Conservation (phyloP, 352 stramenopile genomes). For the Globisporangium takayamanum region DNA sequence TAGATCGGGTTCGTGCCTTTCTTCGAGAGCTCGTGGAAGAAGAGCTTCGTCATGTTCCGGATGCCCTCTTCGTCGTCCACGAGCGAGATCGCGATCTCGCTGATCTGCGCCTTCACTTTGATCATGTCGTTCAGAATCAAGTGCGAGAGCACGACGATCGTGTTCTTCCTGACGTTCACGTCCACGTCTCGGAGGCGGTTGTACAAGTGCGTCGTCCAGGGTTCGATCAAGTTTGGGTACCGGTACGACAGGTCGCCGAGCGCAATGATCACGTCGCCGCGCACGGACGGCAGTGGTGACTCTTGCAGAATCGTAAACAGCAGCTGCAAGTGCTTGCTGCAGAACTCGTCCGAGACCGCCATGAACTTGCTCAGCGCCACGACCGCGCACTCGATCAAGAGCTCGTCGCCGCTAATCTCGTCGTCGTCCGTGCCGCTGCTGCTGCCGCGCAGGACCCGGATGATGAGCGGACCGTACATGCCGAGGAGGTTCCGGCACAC, state of each 20-base stretch:
- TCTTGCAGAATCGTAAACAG: conserved; percentile 92
- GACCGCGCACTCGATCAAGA: conserved; percentile 90
- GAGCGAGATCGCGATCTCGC: conserved; percentile 94
- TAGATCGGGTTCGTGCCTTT: conserved; percentile 97
- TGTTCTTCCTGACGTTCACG: conserved; percentile 92
- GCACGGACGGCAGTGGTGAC: conserved; percentile 64
- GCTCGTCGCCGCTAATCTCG: conserved; percentile 51
- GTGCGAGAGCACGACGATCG: conserved; percentile 97
- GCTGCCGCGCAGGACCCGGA: conserved; percentile 70
- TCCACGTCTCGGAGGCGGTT: conserved; percentile 89
- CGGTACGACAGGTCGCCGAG: conserved; percentile 96
- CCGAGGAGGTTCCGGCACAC: conserved; percentile 90
- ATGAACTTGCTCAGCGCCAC: conserved; percentile 98
- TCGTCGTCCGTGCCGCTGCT: conserved; percentile 15
- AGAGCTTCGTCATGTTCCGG: conserved; percentile 90
- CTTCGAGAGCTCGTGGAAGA: conserved; percentile 97
- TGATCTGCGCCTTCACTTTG: conserved; percentile 96
- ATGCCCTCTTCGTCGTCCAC: conserved; percentile 92
- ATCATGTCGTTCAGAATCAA: conserved; percentile 99
- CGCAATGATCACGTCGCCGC: conserved; percentile 95
- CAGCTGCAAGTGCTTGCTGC: conserved; percentile 92
- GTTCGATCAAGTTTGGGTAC: conserved; percentile 97
- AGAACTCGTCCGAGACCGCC: conserved; percentile 95
- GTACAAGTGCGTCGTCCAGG: conserved; percentile 96
- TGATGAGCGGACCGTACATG: conserved; percentile 88